Evolutionary conservation across 164 flowering plant genomes (phyloP).

Genomic region (Pachysandra terminalis): DNA sequence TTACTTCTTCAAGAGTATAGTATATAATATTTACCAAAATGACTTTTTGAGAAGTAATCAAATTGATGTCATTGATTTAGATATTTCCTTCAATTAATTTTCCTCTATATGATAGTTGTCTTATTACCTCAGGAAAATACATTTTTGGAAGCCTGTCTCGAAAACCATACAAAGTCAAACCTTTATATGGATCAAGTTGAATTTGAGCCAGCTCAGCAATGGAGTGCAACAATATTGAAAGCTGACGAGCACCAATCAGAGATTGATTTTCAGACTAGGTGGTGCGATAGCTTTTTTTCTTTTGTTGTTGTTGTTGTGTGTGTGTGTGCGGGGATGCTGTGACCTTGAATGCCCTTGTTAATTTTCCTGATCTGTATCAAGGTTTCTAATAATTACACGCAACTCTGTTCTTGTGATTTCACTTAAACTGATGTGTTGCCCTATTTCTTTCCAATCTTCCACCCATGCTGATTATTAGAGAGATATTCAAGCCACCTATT

Average conservation of each 20-base stretch:
- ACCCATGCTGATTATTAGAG: slow-evolving; percentile 36
- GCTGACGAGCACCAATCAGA: slow-evolving; percentile 52
- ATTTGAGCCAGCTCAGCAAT: slow-evolving; percentile 81
- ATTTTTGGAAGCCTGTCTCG: slow-evolving; percentile 91
- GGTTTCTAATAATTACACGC: too few species aligned
- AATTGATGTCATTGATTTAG: background rate
- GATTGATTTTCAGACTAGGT: slow-evolving; percentile 39
- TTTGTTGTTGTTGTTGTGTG: slow-evolving; percentile 2
- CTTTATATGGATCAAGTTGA: slow-evolving; percentile 99
- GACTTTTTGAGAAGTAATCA: background rate
- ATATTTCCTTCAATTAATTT: too few species aligned
- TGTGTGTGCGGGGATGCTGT: too few species aligned
- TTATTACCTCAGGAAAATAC: slow-evolving; percentile 62
- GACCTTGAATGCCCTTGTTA: slow-evolving; percentile 1
- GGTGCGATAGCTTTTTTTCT: slow-evolving; percentile 13
- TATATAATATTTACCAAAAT: background rate
- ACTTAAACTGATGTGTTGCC: slow-evolving; percentile 8
- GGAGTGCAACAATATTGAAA: slow-evolving; percentile 61
- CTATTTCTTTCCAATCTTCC: slow-evolving; percentile 12
- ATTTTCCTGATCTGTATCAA: too few species aligned
- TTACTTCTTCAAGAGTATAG: background rate
- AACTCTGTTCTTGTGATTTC: too few species aligned
- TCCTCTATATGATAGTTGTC: background rate
- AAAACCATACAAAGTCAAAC: slow-evolving; percentile 90
- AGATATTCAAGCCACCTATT: slow-evolving; percentile 66